phyloP scores from a whole-genome alignment of 371 early-diverging fungal genomes.

The Mortierella sp. region DNA sequence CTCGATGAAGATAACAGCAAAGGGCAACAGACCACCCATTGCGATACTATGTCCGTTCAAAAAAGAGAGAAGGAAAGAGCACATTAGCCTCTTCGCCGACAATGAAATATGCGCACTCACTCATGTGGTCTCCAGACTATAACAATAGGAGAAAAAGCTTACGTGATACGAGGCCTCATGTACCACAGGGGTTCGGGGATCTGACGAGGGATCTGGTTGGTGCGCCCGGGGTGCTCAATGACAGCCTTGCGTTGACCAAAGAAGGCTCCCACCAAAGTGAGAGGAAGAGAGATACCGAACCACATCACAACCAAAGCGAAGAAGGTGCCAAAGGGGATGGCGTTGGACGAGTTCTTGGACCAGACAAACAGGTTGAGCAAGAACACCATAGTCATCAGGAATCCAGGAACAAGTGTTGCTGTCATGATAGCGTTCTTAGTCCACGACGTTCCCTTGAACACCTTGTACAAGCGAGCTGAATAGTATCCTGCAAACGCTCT shows the following conservation, averaged over 20 bases:
- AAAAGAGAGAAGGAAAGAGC: background rate
- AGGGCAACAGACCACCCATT: conserved; percentile 90
- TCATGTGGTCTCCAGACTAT: too few relatives aligned
- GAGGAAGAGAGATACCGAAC: conserved; percentile 81
- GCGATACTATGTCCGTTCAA: conserved; percentile 60
- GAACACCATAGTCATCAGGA: conserved; percentile 61
- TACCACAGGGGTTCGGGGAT: conserved; percentile 87
- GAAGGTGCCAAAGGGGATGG: conserved; percentile 88
- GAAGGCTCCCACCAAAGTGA: conserved; percentile 81
- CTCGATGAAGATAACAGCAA: conserved; percentile 92
- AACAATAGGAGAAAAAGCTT: conserved; percentile 18
- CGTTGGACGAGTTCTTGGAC: conserved; percentile 80
- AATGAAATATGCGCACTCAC: background rate
- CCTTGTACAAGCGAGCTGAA: conserved; percentile 83
- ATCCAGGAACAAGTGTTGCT: conserved; percentile 65
- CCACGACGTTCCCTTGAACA: conserved; percentile 83
- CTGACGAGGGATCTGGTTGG: conserved; percentile 94
- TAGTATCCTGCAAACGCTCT: conserved; percentile 79
- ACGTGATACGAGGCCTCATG: conserved; percentile 67
- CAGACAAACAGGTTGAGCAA: conserved; percentile 84
- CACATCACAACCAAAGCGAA: conserved; percentile 81
- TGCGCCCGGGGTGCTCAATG: conserved; percentile 88
- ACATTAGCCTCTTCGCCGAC: background rate
- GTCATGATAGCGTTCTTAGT: conserved; percentile 76
- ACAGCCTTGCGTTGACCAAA: conserved; percentile 77